These are phyloP conservation scores for Oldenlandia corymbosa DNA, from an alignment of 257 asterid species.

Conservation along the genomic window DNA sequence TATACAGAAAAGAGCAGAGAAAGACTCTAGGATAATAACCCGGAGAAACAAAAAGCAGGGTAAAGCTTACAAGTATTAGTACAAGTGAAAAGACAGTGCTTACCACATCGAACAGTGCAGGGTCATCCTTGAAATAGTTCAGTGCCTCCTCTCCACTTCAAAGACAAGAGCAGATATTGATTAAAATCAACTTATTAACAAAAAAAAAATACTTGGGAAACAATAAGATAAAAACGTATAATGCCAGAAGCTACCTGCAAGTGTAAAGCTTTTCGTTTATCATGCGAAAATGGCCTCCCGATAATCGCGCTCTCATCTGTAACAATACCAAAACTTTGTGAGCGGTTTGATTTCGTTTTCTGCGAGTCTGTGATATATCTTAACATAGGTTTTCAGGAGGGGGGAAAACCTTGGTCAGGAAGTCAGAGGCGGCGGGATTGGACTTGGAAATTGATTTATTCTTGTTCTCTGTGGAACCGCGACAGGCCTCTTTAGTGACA, in stretches of 20 bases:
- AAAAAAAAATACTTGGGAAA: neutral
- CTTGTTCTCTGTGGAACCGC: slow-evolving; percentile 17
- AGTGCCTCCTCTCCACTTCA: slow-evolving; percentile 83
- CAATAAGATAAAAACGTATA: neutral
- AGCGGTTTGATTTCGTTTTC: neutral
- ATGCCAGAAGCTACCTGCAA: slow-evolving; percentile 48
- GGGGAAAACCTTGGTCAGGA: slow-evolving; percentile 52
- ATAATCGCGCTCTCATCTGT: slow-evolving; percentile 82
- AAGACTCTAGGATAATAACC: too few species aligned
- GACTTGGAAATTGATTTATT: slow-evolving; percentile 37
- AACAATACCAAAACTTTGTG: neutral
- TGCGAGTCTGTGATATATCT: neutral
- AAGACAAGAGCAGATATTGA: neutral
- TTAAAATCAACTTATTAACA: neutral
- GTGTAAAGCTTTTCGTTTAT: slow-evolving; percentile 92
- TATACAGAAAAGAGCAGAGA: too few species aligned
- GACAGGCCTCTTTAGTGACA: slow-evolving; percentile 9
- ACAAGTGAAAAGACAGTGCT: slow-evolving; percentile 21
- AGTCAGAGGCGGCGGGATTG: slow-evolving; percentile 33
- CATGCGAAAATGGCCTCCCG: slow-evolving; percentile 94
- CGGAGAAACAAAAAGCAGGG: too few species aligned
- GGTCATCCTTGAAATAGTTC: slow-evolving; percentile 68
- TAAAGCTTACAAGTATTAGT: too few species aligned
- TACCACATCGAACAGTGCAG: slow-evolving; percentile 77
- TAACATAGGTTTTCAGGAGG: neutral